Evolutionary conservation across 1,139 yeast genomes (phyloP).

Genomic region (Hyphopichia khmerensis): DNA sequence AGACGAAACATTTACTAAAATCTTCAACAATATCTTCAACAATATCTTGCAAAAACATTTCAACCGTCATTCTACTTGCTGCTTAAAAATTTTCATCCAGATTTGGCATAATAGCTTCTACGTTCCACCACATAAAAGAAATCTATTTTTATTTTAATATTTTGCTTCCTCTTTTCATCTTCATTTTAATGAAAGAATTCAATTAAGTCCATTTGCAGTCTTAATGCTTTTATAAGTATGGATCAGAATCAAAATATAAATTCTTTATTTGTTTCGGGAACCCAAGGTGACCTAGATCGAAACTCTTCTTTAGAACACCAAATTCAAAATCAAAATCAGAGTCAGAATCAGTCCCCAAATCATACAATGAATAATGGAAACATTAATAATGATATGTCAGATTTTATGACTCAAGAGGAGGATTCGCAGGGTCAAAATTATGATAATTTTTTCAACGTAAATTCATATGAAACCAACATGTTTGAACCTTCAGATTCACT

Average conservation of each 20-base stretch:
- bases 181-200: no score
- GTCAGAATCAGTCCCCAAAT: background rate
- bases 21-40: background rate
- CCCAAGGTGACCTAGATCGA: background rate
- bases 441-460: background rate
- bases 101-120: no score
- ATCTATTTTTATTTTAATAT: no score
- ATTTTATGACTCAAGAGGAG: no score
- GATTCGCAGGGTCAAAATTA: background rate
- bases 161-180: no score
- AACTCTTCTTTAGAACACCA: background rate
- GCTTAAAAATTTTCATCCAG: no score
- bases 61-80: no score
- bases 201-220: background rate
- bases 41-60: no score
- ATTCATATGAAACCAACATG: background rate
- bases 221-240: background rate
- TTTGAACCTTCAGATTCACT: background rate
- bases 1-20: background rate
- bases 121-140: no score
- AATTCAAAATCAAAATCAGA: background rate
- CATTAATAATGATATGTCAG: background rate
- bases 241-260: background rate
- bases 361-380: no score
- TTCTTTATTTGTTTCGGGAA: background rate